Conservation (phyloP, 2,329 filamentous ascomycete genomes). For the Talaromyces piceae region DNA sequence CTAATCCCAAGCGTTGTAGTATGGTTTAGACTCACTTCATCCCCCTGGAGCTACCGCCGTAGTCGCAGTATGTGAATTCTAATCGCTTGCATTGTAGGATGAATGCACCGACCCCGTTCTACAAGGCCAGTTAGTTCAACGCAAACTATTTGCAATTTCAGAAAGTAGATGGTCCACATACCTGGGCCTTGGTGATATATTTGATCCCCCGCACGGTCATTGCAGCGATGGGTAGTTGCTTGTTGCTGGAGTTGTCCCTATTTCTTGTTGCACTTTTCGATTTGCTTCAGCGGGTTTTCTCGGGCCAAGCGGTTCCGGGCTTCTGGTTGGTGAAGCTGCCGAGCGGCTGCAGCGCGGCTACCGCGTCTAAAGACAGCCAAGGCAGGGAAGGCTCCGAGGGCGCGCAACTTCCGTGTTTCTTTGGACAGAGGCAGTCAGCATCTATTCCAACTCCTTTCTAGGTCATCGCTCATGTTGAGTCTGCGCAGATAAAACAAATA, state of each 20-base stretch:
- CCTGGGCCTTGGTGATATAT: slow-evolving; percentile 49
- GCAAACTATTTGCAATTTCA: slow-evolving; percentile 10
- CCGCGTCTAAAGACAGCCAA: slow-evolving; percentile 17
- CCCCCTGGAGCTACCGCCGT: slow-evolving; percentile 82
- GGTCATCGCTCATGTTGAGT: neutral
- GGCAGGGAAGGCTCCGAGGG: no score
- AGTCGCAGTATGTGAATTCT: slow-evolving; percentile 96
- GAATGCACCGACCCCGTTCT: slow-evolving; percentile 97
- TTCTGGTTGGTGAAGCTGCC: slow-evolving; percentile 18
- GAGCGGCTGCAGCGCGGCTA: slow-evolving; percentile 19
- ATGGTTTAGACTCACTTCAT: slow-evolving; percentile 66
- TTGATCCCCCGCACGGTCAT: slow-evolving; percentile 45
- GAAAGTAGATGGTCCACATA: slow-evolving; percentile 26
- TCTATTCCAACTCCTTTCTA: no score
- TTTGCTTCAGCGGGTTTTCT: neutral
- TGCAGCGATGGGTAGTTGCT: slow-evolving; percentile 12
- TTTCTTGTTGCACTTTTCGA: no score
- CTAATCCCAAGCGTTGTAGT: neutral
- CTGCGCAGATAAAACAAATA: neutral
- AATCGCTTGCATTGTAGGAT: slow-evolving; percentile 94
- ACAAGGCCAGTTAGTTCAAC: slow-evolving; percentile 4
- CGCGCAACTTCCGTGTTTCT: neutral
- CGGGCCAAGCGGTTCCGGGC: neutral
- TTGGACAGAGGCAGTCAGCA: no score
- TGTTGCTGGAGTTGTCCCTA: no score